These are phyloP conservation scores for Aureobasidium sp. DNA, from an alignment of 2,329 filamentous ascomycete genomes.

Conservation along the genomic window DNA sequence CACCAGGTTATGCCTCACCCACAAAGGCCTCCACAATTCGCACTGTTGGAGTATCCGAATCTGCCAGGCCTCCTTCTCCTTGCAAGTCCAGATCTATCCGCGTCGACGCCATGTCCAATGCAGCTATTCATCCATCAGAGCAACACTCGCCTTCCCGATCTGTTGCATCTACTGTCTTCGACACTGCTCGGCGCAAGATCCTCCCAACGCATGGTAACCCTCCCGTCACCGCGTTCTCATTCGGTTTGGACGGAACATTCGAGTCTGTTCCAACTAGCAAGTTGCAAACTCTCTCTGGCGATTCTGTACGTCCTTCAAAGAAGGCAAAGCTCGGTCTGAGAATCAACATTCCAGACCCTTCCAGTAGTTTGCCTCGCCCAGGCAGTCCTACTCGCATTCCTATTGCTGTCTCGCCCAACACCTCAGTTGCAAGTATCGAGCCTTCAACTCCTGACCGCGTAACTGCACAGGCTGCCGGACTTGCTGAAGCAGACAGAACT, in stretches of 20 bases:
- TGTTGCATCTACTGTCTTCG: not conserved
- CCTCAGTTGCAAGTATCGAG: not conserved
- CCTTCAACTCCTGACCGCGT: not conserved
- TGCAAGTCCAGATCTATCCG: not conserved
- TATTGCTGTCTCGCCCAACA: not conserved
- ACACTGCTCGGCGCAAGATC: not conserved
- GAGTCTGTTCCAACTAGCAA: not conserved
- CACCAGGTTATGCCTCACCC: constrained; percentile 6
- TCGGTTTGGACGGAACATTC: not conserved
- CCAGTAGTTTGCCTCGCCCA: not conserved
- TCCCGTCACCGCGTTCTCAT: not conserved
- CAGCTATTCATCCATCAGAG: not conserved
- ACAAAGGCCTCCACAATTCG: constrained; percentile 7
- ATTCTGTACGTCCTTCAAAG: not conserved
- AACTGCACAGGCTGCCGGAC: not conserved
- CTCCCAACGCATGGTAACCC: not conserved
- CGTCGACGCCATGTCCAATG: not conserved
- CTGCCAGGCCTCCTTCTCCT: not conserved
- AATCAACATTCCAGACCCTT: constrained; percentile 1
- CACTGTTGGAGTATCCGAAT: not conserved
- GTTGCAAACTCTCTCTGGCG: not conserved
- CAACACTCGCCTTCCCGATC: not conserved
- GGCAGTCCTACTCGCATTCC: constrained; percentile 1
- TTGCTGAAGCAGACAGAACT: not conserved
- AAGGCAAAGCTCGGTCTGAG: not conserved